Evolutionary conservation across 2,329 filamentous ascomycete genomes (phyloP), one percentile per base, ranked within the genome.

Genomic region (Metarhizium brunneum): DNA sequence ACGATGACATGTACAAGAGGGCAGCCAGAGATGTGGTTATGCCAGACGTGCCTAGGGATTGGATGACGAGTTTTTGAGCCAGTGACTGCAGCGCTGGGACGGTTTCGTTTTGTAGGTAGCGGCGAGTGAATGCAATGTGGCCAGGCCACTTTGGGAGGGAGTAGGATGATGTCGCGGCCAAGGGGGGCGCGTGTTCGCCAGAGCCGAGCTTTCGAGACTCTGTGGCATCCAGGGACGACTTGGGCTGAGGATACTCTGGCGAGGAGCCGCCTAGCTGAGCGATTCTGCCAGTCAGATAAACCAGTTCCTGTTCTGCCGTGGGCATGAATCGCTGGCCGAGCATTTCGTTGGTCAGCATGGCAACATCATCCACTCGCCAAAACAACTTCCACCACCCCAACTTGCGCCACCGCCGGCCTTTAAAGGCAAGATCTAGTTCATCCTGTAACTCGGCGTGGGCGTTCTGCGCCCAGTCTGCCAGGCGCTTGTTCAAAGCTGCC

Each of bases 311-410:
- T 69, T 96, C 92, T 0, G 92, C 86, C 3, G 81, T 81, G 0
- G 85, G 81, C 3, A 99, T 79, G 75, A 95, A 97, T 6, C 82
- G 79, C 60, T 85, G 84, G 57, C 82, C 81, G 3, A 96, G 75
- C 58, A 96, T 86, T 62, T 94, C 88, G 1, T 84, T 83, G 2
- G 88, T 85, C 54, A 96, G 84, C 79, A 92, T 87, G 2, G 84
- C 83, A 11, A 96, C 90, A 64, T 96, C 92, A 66, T 97, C 92
- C 29, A 94, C 91, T 20, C 90, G 84, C 91, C 91, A 96, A 67
- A 96, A 91, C 0, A 97, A 79, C 68, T 95, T 95, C 87, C 90
- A 96, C 92, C 92, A 97, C 16, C 85, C 81, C 4, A 96, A 76
- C 59, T 88, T 86, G 30, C 83, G 81, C 92, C 92, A 96, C 43